Evolutionary conservation across 208 protist genomes (phyloP), one percentile per base, ranked within the genome.

Genomic region (Trypanosoma congolense): DNA sequence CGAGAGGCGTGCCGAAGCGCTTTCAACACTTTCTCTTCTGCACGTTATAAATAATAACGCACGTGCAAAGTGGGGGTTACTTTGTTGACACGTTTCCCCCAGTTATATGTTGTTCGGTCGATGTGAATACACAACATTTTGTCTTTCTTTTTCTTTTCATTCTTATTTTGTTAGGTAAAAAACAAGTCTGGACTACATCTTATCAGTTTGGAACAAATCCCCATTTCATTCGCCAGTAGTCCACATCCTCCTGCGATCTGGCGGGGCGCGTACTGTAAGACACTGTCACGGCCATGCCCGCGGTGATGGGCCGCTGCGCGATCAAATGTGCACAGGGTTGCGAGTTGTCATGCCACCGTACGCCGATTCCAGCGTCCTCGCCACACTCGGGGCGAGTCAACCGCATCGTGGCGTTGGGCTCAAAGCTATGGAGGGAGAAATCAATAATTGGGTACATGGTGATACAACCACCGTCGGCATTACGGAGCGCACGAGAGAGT

Each of bases 211-310:
- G 87, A 25, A 87, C 69, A 68, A 85, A 93, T 12, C 87, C 87
- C 62, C 77, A 90, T 25, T 61, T 75, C 61, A 93, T 45, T 50
- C 70, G 74, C 83, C 87, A 93, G 56, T 77, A 89, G 31, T 93
- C 87, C 2, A 36, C 62, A 65, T 90, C 82, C 43, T 80, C 80
- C 24, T 36, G 38, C 33, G 77, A 77, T 38, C 29, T 31, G 8
- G 73, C 71, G 21, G 55, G 43, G 19, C 73, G 72, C 45, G 35
- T 55, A 44, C 72, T 78, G 54, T 80, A 93, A 24, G 70, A 49
- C 19, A 84, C 41, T 24, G 83, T 88, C n/a, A 93, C 24, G 21
- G 45, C 33, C 33, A 85, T 77, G 0, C 83, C 87, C 19, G 56
- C 62, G 6, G 4, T 28, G 38, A 93, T 75, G 10, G 35, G 24